A percentile compares a stretch with the other conserved stretches of the same genome.
phyloP scores from a whole-genome alignment of 2,329 filamentous ascomycete genomes.

The Sordariomycetes sp. region DNA sequence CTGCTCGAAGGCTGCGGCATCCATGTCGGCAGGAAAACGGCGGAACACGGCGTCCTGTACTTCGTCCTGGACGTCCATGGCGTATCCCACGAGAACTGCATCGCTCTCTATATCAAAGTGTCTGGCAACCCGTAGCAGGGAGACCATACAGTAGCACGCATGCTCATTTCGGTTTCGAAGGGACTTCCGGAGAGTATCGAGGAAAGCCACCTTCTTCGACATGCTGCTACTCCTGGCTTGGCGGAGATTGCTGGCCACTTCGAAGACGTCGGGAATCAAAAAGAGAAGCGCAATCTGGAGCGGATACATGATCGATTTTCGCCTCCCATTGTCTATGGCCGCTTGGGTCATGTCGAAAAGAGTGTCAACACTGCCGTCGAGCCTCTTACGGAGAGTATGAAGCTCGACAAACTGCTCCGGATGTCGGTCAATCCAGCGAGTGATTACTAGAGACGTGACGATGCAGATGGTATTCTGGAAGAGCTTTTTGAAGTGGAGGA shows the following conservation, averaged over 20 bases:
- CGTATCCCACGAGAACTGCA: constrained; percentile 50
- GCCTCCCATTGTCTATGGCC: constrained; percentile 41
- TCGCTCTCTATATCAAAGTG: constrained; percentile 53
- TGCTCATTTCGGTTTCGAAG: constrained; percentile 52
- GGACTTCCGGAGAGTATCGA: constrained; percentile 49
- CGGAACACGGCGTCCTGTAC: constrained; percentile 53
- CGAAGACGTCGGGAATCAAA: constrained; percentile 55
- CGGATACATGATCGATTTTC: constrained; percentile 43
- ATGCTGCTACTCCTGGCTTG: constrained; percentile 49
- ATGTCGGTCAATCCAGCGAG: constrained; percentile 51
- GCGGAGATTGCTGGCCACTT: constrained; percentile 54
- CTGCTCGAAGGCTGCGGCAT: constrained; percentile 42
- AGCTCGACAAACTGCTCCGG: constrained; percentile 52
- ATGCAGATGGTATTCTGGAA: constrained; percentile 52
- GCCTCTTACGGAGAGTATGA: constrained; percentile 43
- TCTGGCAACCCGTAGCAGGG: constrained; percentile 46
- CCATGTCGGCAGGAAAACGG: constrained; percentile 29
- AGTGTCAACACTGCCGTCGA: constrained; percentile 54
- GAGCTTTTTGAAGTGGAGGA: constrained; percentile 49
- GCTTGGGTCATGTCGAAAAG: constrained; percentile 57
- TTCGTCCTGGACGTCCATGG: constrained; percentile 57
- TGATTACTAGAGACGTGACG: constrained; percentile 48
- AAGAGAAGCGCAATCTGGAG: constrained; percentile 50
- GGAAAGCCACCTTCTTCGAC: constrained; percentile 51
- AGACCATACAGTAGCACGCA: constrained; percentile 52